Conservation (phyloP, 2,329 filamentous ascomycete genomes). For the Sporothrix luriei region DNA sequence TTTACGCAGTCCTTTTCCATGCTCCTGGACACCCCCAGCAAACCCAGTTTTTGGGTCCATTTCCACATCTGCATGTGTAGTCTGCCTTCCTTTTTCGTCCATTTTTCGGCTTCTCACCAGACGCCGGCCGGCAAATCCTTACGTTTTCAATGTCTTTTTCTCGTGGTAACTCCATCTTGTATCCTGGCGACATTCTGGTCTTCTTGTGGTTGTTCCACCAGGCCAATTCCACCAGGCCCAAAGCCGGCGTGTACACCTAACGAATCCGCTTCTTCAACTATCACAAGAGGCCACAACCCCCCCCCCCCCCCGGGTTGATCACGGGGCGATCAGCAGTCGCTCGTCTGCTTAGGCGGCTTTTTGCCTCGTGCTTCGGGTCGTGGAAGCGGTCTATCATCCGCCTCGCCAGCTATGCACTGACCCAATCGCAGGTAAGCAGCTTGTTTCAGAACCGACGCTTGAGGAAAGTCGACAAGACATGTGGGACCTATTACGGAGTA, state of each 20-base stretch:
- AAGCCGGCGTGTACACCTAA: too few relatives aligned
- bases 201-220: not conserved
- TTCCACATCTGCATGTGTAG: not conserved
- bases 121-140: not conserved
- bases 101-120: not conserved
- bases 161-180: not conserved
- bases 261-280: not conserved
- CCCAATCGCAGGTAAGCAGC: not conserved
- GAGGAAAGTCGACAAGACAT: too few relatives aligned
- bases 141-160: not conserved
- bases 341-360: constrained; percentile 7
- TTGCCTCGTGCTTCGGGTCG: constrained; percentile 2
- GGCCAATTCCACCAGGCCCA: not conserved
- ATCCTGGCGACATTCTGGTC: not conserved
- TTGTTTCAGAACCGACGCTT: constrained; percentile 17
- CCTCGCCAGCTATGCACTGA: constrained; percentile 1
- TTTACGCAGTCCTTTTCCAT: not conserved
- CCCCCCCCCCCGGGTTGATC: constrained; percentile 4
- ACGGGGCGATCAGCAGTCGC: constrained; percentile 23
- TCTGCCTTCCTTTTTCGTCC: constrained; percentile 7
- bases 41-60: not conserved
- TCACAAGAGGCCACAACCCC: not conserved
- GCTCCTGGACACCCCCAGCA: not conserved
- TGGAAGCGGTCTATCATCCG: not conserved
- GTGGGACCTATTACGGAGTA: not conserved